phyloP scores from a whole-genome alignment of 306 rosid species.

The Trifolium subterraneum region DNA sequence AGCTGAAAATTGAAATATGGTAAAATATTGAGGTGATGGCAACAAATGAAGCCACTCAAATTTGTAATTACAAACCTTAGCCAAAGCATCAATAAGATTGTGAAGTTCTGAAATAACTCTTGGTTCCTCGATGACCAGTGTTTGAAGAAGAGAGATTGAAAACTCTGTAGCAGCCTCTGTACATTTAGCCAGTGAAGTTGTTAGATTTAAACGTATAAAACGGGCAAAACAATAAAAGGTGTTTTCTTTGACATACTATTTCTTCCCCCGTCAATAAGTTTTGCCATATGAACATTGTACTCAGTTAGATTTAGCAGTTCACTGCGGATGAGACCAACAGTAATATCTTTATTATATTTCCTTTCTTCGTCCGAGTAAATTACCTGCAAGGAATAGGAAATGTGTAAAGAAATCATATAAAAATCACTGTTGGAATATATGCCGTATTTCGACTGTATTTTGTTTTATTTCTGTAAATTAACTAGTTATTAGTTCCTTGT shows the following conservation, averaged over 20 bases:
- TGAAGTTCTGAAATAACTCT: constrained; percentile 94
- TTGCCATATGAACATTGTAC: constrained; percentile 97
- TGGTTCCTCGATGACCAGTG: constrained; percentile 73
- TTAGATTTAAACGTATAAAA: constrained; percentile 17
- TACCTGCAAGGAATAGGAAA: constrained; percentile 60
- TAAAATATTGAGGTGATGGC: constrained; percentile 9
- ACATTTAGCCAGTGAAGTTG: constrained; percentile 42
- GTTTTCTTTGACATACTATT: constrained; percentile 70
- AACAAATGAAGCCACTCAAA: constrained; percentile 8
- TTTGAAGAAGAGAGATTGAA: constrained; percentile 80
- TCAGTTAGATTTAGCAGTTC: constrained; percentile 93
- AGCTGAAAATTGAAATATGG: constrained; percentile 60
- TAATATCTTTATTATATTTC: constrained; percentile 87
- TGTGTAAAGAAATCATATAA: constrained; percentile 8
- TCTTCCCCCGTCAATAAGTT: constrained; percentile 96
- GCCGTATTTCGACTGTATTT: not conserved
- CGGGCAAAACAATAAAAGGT: constrained; percentile 5
- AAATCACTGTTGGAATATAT: constrained; percentile 3
- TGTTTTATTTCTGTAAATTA: constrained; percentile 12
- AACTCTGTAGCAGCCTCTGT: constrained; percentile 95
- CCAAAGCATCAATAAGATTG: constrained; percentile 89
- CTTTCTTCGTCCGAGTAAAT: constrained; percentile 97
- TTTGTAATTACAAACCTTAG: constrained; percentile 68
- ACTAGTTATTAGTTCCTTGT: not conserved
- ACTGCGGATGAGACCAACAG: constrained; percentile 81